Evolutionary conservation across 768 basidiomycete genomes (phyloP), one percentile per base, ranked within the genome.

Genomic region (Mycena amicta): DNA sequence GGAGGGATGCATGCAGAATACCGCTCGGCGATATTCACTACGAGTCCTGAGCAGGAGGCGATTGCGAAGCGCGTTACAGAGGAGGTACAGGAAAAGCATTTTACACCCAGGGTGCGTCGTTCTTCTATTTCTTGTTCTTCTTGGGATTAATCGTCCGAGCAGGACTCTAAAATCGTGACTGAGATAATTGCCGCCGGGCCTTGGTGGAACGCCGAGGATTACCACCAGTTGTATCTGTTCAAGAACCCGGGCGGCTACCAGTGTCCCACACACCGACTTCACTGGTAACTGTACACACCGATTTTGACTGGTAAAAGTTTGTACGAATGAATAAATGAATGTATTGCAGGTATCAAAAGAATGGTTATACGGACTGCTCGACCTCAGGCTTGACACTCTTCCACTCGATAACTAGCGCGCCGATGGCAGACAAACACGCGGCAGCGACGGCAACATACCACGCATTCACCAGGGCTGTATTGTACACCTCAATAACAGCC

Each of bases 181-280:
- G 71, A 81, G 61, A 86, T 92, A 50, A 66, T 74, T 15, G 66
- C 74, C 1, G 84, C 83, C 1, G 82, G 80, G 2, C 70, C 75
- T 4, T 92, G 89, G 89, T 88, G 79, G 65, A 69, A 83, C 46
- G 84, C 83, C 0, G 84, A 86, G 68, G 76, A 82, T 3, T 87
- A 88, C 65, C 84, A 87, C 71, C 87, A 88, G 59, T 72, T 84
- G 50, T 87, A 86, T 66, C 72, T 77, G 60, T 81, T 81, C 70
- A 83, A 83, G 71, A 88, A 91, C 69, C 88, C 90, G 1, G 64
- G 69, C 1, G 90, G 90, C 3, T 92, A 92, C 69, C 86, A 89
- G 61, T 92, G 90, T 71, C 84, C 89, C 0, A 89, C 84, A 1
- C 89, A 90, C 68, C 74, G 70, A 26, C 73, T 89, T 28, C 82